Percentiles rank a stretch among this genome's conserved stretches.
These are phyloP conservation scores for Diaporthe sp. DNA, from an alignment of 2,329 filamentous ascomycete genomes.

Conservation along the genomic window DNA sequence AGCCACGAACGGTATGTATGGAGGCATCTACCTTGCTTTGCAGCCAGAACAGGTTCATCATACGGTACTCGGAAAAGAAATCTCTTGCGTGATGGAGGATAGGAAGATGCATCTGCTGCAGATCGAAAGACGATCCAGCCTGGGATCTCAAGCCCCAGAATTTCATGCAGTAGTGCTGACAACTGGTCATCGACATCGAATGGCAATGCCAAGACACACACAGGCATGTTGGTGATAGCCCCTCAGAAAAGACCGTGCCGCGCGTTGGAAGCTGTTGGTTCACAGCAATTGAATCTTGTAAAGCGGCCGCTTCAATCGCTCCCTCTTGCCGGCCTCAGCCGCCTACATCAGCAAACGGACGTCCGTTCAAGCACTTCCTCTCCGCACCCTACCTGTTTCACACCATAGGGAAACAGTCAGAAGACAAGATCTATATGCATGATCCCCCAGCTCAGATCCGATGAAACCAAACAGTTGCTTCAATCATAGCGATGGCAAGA, in stretches of 20 bases:
- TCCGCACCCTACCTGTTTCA: neutral
- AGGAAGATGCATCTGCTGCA: too few species aligned
- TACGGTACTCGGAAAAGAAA: neutral
- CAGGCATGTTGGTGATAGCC: neutral
- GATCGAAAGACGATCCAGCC: too few species aligned
- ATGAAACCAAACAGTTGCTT: too few species aligned
- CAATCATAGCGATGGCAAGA: slow-evolving; percentile 11
- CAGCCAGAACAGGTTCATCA: neutral
- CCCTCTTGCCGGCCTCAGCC: neutral
- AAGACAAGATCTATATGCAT: neutral
- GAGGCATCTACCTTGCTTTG: neutral
- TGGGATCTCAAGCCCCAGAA: neutral
- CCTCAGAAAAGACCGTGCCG: too few species aligned
- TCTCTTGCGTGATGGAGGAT: too few species aligned
- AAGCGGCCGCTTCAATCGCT: neutral
- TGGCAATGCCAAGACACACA: neutral
- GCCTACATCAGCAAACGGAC: neutral
- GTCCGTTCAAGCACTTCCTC: neutral
- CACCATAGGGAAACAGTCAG: neutral
- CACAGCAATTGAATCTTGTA: neutral
- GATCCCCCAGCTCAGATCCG: neutral
- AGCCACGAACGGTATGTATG: neutral
- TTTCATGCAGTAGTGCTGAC: neutral
- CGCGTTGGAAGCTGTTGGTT: neutral
- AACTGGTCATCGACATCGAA: neutral